phyloP scores from a whole-genome alignment of 1,139 yeast genomes.

The Saccharomycopsis phalli region DNA sequence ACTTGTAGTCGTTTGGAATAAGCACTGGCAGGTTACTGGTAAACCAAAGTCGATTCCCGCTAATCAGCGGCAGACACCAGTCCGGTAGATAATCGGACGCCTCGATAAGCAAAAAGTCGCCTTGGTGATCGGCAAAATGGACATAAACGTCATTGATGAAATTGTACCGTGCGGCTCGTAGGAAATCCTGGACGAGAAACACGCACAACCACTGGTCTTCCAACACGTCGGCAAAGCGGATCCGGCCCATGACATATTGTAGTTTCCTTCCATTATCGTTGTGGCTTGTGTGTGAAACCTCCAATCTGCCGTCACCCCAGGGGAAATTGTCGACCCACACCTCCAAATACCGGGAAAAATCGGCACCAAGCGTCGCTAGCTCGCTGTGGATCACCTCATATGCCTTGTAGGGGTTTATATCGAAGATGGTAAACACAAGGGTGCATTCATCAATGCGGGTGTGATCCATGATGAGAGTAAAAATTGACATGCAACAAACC shows the following conservation, averaged over 20 bases:
- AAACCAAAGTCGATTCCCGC: conserved; percentile 39
- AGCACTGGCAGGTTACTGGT: conserved; percentile 22
- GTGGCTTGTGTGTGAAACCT: conserved; percentile 17
- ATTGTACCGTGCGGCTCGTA: conserved; percentile 24
- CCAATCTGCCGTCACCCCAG: conserved; percentile 29
- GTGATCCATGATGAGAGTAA: too few species aligned
- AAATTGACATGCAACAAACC: neutral
- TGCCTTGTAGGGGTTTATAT: conserved; percentile 17
- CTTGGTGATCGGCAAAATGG: conserved; percentile 45
- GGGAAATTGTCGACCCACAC: conserved; percentile 37
- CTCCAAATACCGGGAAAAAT: conserved; percentile 26
- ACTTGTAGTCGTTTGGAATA: neutral
- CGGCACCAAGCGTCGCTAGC: conserved; percentile 22
- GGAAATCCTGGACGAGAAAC: conserved; percentile 33
- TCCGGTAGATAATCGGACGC: conserved; percentile 36
- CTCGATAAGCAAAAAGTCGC: conserved; percentile 47
- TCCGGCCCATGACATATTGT: conserved; percentile 35
- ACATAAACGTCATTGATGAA: conserved; percentile 31
- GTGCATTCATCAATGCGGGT: too few species aligned
- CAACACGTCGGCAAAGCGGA: conserved; percentile 35
- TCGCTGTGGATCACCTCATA: conserved; percentile 16
- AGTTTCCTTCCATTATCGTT: conserved; percentile 2
- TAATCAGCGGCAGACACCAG: conserved; percentile 35
- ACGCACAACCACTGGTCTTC: conserved; percentile 42
- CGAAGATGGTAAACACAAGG: conserved; percentile 20